Evolutionary conservation across 306 rosid species (phyloP).

Genomic region (Abrus precatorius): DNA sequence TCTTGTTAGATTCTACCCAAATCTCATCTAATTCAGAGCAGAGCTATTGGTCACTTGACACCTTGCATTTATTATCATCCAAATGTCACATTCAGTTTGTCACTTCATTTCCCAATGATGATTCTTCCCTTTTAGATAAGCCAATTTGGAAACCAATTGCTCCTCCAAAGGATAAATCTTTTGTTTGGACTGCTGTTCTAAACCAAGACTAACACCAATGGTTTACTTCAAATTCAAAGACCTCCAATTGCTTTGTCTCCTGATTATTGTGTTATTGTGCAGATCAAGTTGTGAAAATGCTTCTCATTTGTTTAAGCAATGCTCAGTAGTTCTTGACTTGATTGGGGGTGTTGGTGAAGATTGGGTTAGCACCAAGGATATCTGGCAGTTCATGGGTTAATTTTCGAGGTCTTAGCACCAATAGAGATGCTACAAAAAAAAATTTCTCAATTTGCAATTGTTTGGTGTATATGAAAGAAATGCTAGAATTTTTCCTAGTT

Average conservation of each 20-base stretch:
- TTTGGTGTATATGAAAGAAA: too few species aligned
- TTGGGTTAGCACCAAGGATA: not conserved
- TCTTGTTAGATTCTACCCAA: too few species aligned
- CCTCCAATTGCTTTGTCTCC: not conserved
- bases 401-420: not conserved
- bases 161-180: not conserved
- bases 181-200: not conserved
- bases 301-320: not conserved
- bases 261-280: not conserved
- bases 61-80: too few species aligned
- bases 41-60: too few species aligned
- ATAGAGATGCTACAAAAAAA: not conserved
- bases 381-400: not conserved
- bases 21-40: too few species aligned
- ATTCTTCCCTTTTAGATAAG: not conserved
- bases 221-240: not conserved
- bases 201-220: not conserved
- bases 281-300: not conserved
- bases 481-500: too few species aligned
- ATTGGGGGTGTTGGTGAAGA: not conserved
- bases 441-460: too few species aligned
- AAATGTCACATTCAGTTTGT: not conserved
- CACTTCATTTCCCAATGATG: not conserved
- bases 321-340: not conserved
- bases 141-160: not conserved